phyloP scores from a whole-genome alignment of 192 early-diverging fungal genomes.

The Entomortierella beljakovae region DNA sequence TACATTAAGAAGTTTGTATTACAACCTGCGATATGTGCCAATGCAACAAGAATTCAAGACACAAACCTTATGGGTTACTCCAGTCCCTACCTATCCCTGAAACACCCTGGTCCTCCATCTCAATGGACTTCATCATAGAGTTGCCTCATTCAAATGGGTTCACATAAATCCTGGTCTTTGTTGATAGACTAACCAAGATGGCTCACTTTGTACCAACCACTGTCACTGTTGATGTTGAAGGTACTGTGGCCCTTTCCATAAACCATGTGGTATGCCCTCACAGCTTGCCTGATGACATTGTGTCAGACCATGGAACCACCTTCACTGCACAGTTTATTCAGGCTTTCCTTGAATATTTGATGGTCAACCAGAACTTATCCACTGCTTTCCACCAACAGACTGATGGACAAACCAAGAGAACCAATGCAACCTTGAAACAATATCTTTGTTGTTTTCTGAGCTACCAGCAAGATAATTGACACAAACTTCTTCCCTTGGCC shows the following conservation, averaged over 20 bases:
- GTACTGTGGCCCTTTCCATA: slow-evolving; percentile 31
- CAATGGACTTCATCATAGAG: slow-evolving; percentile 56
- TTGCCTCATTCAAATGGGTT: slow-evolving; percentile 27
- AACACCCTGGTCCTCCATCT: slow-evolving; percentile 52
- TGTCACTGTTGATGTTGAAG: slow-evolving; percentile 5
- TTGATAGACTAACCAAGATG: slow-evolving; percentile 57
- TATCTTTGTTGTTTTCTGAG: slow-evolving; percentile 49
- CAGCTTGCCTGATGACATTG: slow-evolving; percentile 56
- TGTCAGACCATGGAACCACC: slow-evolving; percentile 57
- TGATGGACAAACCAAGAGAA: slow-evolving; percentile 59
- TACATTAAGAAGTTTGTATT: slow-evolving; percentile 29
- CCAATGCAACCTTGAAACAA: slow-evolving; percentile 55
- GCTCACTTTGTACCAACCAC: slow-evolving; percentile 8
- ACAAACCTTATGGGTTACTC: slow-evolving; percentile 51
- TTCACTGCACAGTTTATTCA: slow-evolving; percentile 59
- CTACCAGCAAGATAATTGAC: slow-evolving; percentile 60
- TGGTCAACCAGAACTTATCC: slow-evolving; percentile 40
- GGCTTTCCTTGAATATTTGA: slow-evolving; percentile 17
- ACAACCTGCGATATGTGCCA: slow-evolving; percentile 38
- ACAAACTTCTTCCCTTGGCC: slow-evolving; percentile 40
- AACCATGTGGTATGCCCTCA: slow-evolving; percentile 32
- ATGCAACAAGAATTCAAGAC: slow-evolving; percentile 21
- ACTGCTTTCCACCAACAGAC: too few relatives aligned
- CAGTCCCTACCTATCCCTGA: slow-evolving; percentile 36
- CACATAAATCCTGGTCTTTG: slow-evolving; percentile 53